These are phyloP conservation scores for Neostapfia colusana DNA, from an alignment of 176 grass and related monocot genomes.

Conservation along the genomic window DNA sequence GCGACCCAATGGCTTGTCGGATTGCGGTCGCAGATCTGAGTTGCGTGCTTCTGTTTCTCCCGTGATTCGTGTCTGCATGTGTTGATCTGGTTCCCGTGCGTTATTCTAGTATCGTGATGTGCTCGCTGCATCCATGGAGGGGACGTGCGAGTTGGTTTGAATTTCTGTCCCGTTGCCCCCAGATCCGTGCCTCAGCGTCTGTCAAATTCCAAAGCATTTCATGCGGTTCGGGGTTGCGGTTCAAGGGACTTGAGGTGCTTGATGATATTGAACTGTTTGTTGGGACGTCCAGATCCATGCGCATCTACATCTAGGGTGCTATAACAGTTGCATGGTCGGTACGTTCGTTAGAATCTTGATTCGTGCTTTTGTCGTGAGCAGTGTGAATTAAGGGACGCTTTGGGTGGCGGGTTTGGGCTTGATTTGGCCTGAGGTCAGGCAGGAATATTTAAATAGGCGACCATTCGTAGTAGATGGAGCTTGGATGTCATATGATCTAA, in stretches of 20 bases:
- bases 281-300: conserved; percentile 43
- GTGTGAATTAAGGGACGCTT: background rate
- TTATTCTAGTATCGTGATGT: background rate
- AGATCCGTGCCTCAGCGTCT: background rate
- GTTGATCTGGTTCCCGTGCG: background rate
- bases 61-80: background rate
- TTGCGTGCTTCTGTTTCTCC: background rate
- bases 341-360: background rate
- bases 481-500: background rate
- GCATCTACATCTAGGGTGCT: background rate
- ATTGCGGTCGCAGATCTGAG: conserved; percentile 28
- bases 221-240: background rate
- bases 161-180: background rate
- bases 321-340: background rate
- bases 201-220: background rate
- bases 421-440: background rate
- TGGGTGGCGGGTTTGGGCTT: background rate
- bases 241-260: background rate
- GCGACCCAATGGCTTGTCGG: background rate
- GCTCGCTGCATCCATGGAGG: background rate
- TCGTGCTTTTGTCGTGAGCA: background rate
- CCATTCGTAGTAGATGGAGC: background rate
- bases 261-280: background rate
- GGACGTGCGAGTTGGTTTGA: background rate
- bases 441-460: background rate